Conservation (phyloP, 192 early-diverging fungal species). For the Chytriomyces confervae region DNA sequence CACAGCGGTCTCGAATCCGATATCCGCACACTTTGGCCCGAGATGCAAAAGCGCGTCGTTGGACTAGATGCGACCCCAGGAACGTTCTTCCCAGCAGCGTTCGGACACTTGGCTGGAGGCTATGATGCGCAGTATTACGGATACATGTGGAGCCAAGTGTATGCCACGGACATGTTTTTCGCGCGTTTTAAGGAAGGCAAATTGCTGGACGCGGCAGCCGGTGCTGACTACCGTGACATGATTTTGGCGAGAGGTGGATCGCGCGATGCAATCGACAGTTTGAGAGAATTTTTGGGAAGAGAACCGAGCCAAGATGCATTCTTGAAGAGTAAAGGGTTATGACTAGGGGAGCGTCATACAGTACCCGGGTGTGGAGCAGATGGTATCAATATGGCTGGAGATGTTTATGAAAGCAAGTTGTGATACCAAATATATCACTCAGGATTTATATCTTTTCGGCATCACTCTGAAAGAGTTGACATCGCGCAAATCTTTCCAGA, state of each 20-base stretch:
- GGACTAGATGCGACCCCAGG: slow-evolving; percentile 23
- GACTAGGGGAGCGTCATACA: too few species aligned
- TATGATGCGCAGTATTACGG: slow-evolving; percentile 80
- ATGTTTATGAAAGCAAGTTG: too few species aligned
- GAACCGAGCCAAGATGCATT: slow-evolving; percentile 82
- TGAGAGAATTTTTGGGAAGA: slow-evolving; percentile 78
- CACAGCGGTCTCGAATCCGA: slow-evolving; percentile 61
- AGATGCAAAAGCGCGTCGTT: slow-evolving; percentile 49
- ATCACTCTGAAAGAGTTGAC: too few species aligned
- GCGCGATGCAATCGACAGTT: slow-evolving; percentile 72
- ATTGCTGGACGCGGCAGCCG: slow-evolving; percentile 62
- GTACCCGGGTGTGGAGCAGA: too few species aligned
- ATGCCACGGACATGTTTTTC: slow-evolving; percentile 82
- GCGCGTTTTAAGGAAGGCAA: slow-evolving; percentile 67
- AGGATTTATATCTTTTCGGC: too few species aligned
- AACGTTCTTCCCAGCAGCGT: slow-evolving; percentile 50
- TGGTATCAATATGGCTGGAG: too few species aligned
- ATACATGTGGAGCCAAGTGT: slow-evolving; percentile 81
- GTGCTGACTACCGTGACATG: slow-evolving; percentile 74
- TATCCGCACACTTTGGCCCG: slow-evolving; percentile 52
- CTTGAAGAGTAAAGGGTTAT: slow-evolving; percentile 70
- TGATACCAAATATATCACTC: too few species aligned
- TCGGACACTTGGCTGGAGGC: slow-evolving; percentile 75
- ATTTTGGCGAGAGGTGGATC: slow-evolving; percentile 74
- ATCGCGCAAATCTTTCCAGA: too few species aligned